Conservation (phyloP, 202 grass and related monocot species). For the Saccharum hybrid region DNA sequence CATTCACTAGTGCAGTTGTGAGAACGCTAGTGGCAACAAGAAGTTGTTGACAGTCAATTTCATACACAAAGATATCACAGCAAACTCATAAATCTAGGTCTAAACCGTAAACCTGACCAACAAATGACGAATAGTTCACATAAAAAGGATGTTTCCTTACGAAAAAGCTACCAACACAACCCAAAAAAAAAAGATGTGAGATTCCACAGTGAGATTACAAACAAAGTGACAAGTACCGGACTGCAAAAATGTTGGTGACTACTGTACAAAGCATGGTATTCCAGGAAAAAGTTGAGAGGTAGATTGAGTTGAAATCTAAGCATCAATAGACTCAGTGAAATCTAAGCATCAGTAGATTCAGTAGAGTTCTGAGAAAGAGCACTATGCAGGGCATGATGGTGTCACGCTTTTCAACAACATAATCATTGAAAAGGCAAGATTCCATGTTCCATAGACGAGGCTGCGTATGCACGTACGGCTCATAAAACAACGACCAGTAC, state of each 20-base stretch:
- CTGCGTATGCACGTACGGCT: constrained; percentile 12
- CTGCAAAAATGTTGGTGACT: not conserved
- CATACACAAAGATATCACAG: not conserved
- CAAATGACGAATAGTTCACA: not conserved
- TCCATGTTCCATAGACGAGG: not conserved
- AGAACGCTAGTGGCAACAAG: not conserved
- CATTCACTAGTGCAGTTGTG: constrained; percentile 1
- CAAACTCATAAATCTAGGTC: not conserved
- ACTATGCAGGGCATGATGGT: not conserved
- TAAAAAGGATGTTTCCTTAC: not conserved
- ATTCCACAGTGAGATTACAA: too few species aligned
- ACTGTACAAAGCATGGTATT: not conserved
- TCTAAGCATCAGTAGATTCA: not conserved
- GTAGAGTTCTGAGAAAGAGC: not conserved
- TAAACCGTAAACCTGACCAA: not conserved
- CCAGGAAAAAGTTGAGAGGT: not conserved
- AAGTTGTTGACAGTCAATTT: not conserved
- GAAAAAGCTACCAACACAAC: too few species aligned
- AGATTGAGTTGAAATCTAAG: constrained; percentile 1
- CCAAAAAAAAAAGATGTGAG: not conserved
- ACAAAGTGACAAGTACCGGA: not conserved
- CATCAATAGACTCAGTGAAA: not conserved
- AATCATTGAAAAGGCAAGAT: not conserved
- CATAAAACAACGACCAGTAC: constrained; percentile 6
- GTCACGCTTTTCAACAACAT: not conserved